These are phyloP conservation scores for Rhodomyrtus psidioides DNA, from an alignment of 441 rosid genomes.

Conservation along the genomic window DNA sequence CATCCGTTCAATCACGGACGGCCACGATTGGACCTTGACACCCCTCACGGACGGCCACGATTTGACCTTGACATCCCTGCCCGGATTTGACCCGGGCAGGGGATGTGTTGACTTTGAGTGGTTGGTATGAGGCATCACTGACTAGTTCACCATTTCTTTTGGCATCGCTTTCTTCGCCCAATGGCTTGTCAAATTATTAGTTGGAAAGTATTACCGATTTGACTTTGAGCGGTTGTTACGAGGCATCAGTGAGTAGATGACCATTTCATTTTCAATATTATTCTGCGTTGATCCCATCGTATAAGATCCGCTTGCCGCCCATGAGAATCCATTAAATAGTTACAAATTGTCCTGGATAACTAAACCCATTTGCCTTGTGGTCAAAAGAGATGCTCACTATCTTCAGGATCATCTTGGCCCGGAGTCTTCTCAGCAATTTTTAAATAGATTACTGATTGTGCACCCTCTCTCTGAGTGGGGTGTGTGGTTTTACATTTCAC, in stretches of 20 bases:
- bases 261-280: background rate
- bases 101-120: background rate
- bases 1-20: too few species aligned
- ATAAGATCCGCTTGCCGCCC: background rate
- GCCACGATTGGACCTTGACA: too few species aligned
- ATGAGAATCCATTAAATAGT: background rate
- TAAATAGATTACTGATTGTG: background rate
- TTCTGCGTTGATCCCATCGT: background rate
- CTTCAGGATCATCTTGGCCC: background rate
- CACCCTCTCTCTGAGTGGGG: background rate
- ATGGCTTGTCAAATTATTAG: background rate
- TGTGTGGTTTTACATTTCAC: background rate
- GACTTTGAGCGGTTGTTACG: background rate
- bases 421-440: background rate
- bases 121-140: background rate
- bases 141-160: background rate
- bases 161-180: background rate
- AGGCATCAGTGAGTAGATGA: background rate
- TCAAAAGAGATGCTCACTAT: background rate
- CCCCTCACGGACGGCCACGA: too few species aligned
- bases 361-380: background rate
- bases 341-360: background rate
- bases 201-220: background rate
- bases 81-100: too few species aligned
- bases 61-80: too few species aligned